Evolutionary conservation across 352 stramenopile genomes (phyloP), one percentile per base, ranked within the genome.

Genomic region (Thalassiosira delicatula): DNA sequence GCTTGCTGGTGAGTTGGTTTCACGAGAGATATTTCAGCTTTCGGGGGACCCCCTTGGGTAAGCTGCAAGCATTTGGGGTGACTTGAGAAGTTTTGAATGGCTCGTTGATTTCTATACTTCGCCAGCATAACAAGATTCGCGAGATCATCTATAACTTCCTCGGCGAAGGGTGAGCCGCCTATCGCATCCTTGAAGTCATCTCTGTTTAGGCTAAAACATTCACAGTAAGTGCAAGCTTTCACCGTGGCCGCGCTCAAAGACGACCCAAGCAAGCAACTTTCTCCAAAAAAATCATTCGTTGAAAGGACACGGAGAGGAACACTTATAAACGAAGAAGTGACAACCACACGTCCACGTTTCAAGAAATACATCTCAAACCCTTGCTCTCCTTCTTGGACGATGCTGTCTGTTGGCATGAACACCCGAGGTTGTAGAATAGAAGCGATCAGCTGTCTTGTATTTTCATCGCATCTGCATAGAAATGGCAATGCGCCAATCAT

Each of bases 281-380:
- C 83, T 71, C 86, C 86, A 76, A 91, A 91, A 60, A 79, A 91
- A 74, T 89, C 80, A 56, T 79, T 70, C 30, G 37, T 77, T 21
- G 49, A 70, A 51, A 89, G 70, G 23, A 83, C 51, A 59, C 59
- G 61, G 68, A 76, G 27, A 19, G 69, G 74, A 3, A 51, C 68
- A 57, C 42, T 14, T 8, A 83, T 49, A 32, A 30, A 71, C 17
- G 68, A 65, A 23, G 62, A 56, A 23, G 76, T 70, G 25, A 84
- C 73, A 42, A 63, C 46, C n/a, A 65, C 62, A n/a, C 72, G 37
- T 29, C 83, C 83, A 63, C 76, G 69, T 51, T 90, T 71, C 17
- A 91, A 70, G 37, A 91, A 61, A 63, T 78, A 90, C 74, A 89
- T 85, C 29, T 85, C 75, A 60, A 59, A 78, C 27, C 77, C 70